phyloP scores from a whole-genome alignment of 441 rosid genomes.

The Breynia disticha region DNA sequence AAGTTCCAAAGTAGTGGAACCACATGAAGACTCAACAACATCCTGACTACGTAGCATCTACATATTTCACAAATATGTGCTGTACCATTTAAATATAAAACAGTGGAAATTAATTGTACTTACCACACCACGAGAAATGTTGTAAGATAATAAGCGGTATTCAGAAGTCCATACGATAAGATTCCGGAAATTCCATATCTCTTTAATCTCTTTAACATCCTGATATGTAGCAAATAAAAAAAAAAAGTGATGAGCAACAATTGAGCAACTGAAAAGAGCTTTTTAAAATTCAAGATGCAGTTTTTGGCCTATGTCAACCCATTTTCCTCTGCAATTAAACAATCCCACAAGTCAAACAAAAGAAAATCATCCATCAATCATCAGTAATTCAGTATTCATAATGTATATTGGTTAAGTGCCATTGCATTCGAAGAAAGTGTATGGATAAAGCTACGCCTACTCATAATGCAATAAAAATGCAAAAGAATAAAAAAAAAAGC shows the following conservation, averaged over 20 bases:
- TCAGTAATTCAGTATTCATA: no score
- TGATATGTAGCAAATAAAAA: conserved; percentile 18
- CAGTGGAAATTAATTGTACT: conserved; percentile 20
- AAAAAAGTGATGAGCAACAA: background rate
- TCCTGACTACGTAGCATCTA: no score
- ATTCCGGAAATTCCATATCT: conserved; percentile 81
- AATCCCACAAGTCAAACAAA: no score
- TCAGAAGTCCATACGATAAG: conserved; percentile 72
- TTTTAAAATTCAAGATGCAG: background rate
- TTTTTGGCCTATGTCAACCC: background rate
- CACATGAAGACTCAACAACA: no score
- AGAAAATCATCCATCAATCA: no score
- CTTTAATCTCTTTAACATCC: conserved; percentile 54
- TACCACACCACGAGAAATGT: conserved; percentile 81
- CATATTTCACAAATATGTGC: no score
- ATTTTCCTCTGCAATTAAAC: no score
- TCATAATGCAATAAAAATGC: background rate
- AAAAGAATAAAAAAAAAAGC: background rate
- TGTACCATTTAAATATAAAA: background rate
- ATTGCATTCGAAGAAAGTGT: no score
- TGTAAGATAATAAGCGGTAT: conserved; percentile 66
- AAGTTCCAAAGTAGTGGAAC: no score
- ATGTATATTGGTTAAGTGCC: no score
- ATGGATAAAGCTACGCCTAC: background rate
- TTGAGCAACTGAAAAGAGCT: conserved; percentile 1